A percentile compares a stretch with the other conserved stretches of the same genome.
phyloP scores from a whole-genome alignment of 805 yeast genomes.

The Yarrowia keelungensis region DNA sequence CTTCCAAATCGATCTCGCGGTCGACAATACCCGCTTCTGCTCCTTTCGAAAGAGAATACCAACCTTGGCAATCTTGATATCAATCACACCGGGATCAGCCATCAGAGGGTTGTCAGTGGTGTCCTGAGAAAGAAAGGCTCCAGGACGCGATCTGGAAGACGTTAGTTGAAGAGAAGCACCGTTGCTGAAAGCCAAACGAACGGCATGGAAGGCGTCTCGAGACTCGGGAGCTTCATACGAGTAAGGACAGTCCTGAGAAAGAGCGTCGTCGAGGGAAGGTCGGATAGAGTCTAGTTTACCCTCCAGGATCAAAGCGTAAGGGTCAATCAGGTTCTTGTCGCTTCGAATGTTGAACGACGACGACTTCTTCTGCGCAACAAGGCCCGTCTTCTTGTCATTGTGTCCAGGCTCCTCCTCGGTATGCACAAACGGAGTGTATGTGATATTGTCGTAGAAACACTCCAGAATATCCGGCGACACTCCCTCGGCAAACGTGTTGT shows the following conservation, averaged over 20 bases:
- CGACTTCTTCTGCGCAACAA: constrained; percentile 29
- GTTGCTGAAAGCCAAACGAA: constrained; percentile 46
- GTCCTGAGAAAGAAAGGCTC: constrained; percentile 47
- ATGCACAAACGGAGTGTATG: constrained; percentile 62
- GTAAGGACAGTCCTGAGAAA: constrained; percentile 47
- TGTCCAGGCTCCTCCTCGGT: constrained; percentile 50
- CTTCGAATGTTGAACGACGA: constrained; percentile 42
- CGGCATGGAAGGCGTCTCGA: constrained; percentile 43
- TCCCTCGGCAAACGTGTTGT: constrained; percentile 52
- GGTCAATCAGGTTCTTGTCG: constrained; percentile 49
- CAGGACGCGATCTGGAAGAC: constrained; percentile 52
- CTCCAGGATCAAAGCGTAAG: constrained; percentile 51
- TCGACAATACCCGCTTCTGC: constrained; percentile 46
- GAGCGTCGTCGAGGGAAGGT: constrained; percentile 47
- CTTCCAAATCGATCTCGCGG: constrained; percentile 49
- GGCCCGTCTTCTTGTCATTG: neutral
- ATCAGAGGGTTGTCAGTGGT: constrained; percentile 45
- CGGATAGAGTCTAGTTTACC: constrained; percentile 49
- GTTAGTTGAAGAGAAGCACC: constrained; percentile 51
- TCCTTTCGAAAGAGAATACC: constrained; percentile 52
- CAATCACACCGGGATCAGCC: constrained; percentile 51
- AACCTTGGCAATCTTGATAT: constrained; percentile 51
- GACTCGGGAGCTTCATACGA: constrained; percentile 43
- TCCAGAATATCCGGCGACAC: constrained; percentile 51
- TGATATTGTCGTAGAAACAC: constrained; percentile 72